Evolutionary conservation across 75 land plant species (phyloP), one percentile per base, ranked within the genome.

Genomic region (Pinus taeda): DNA sequence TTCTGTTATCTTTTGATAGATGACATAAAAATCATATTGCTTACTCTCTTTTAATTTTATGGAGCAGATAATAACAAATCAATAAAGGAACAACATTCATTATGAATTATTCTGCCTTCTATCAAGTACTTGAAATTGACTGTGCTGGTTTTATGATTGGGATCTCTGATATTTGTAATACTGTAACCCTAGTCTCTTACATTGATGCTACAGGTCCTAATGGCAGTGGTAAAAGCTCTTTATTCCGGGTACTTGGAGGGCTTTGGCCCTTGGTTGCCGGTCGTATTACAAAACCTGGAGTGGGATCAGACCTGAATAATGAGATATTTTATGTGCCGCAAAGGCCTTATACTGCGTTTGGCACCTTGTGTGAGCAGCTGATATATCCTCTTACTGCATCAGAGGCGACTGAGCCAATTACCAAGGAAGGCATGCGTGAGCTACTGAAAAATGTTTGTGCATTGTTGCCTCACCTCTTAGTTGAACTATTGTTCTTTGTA

Each of bases 291-390:
- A 97, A 95, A 81, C 99, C 99, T 77, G 99, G 99, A 33, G 60
- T 93, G 83, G 98, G 99, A 49, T 91, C 99, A 56, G 93, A 89
- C 77, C 89, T 97, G 13, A 97, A 93, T 76, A 98, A 93, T 74
- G 99, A 95, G 82, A 97, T 97, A 22, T 97, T 97, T 60, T 97
- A 97, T 90, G 99, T 97, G 53, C 99, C 99, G 63, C 99, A 97
- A 80, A 82, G 99, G 71, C 99, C 99, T 37, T 97, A 97, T 80
- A 97, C 92, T 55, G 95, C 99, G 71, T 88, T 97, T n/a, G 99
- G 99, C 29, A 97, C 99, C 30, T 88, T 97, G 70, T 90, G 98
- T 55, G 99, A 97, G 76, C 99, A 97, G 79, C 85, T 97, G 64
- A 97, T 97, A 62, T 97, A 97, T 84, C 99, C 99, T 74, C 96